Evolutionary conservation across 2,329 filamentous ascomycete genomes (phyloP), one percentile per base, ranked within the genome.

Genomic region (Pseudopithomyces maydicus): DNA sequence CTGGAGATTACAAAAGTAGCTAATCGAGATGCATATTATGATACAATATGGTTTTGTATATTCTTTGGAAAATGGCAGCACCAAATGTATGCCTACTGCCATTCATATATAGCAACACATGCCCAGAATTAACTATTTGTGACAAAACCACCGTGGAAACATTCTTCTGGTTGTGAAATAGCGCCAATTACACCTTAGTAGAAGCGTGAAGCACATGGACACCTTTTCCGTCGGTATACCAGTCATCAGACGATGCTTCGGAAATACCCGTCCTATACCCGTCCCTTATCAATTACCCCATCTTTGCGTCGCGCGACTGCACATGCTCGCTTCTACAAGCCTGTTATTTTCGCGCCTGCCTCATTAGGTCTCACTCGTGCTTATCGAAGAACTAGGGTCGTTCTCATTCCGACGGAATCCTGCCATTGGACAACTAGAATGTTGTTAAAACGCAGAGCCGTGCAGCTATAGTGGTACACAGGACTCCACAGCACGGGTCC

Each of bases 1-100:
- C 48, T 19, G 61, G 59, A n/a, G 52, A 50, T 10, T 65, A 59
- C 38, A 63, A 52, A 41, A 42, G 19, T 32, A 41, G 35, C 11
- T 50, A 22, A 49, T 2, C 7, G 14, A 39, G 17, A 15, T 6
- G 2, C 12, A 47, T 22, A n/a, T 6, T 38, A 38, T 6, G 12
- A 3, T n/a, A 5, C 35, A 5, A 14, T n/a, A n/a, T 38, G n/a
- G n/a, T 38, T 5, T 38, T 38, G 35, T n/a, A 14, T 11, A 6
- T n/a, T 38, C 12, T 6, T n/a, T n/a, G 5, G 26, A 29, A 8
- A 29, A 29, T 8, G 8, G 26, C 26, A 29, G 26, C 8, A n/a
- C n/a, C n/a, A n/a, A 8, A 29, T 8, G 26, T 29, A 8, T 29
- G 26, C 26, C 5, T 29, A 8, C 26, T 29, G 26, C 26, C 26